Base-by-base conservation (phyloP, 495 filamentous ascomycete species). In the Talaromyces wortmannii region DNA sequence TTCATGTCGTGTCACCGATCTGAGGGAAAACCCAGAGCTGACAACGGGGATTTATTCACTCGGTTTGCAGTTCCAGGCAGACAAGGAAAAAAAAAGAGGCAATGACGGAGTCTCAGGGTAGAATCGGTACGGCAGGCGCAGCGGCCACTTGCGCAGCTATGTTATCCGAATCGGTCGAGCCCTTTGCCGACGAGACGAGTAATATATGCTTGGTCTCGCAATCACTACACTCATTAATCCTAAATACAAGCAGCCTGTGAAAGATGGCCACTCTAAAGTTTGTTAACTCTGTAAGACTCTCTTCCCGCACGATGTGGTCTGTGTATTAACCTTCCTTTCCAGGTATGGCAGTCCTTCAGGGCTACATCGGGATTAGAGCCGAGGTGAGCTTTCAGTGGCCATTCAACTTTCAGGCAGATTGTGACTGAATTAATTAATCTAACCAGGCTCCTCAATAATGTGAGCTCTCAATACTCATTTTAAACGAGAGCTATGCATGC, bases 301-400 rank as follows among this genome's bases (percentile, higher is more conserved):
- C 5, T 18, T 5, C 2, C 30, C 4, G 6, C 13, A n/a, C 0
- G 17, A 3, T 3, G 13, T 7, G 6, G 0, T 31, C 47, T 62
- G 11, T 51, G 1, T 7, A 30, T 45, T 59, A 13, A 55, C 45
- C 18, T 3, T 36, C 42, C 54, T 55, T 48, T 53, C 10, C 58
- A 91, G 88, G 88, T 92, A 23, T 79, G 86, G 77, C 84, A 87
- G 67, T 87, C 87, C n/a, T 92, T 95, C 68, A 82, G 87, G 71
- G 81, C 78, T 60, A 86, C 85, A 59, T 95, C 90, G 46, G 91
- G 91, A 23, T 72, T 96, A 15, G 91, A 96, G 68, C 90, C 89
- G 65, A 87, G 88, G 91, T 92, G 78, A 69, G n/a, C 63, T 42
- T n/a, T 13, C 7, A 7, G 48, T 31, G 30, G 7, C 1, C n/a